A percentile compares a stretch with the other conserved stretches of the same genome.
These are phyloP conservation scores for Rhodotorula babjevae DNA, from an alignment of 768 basidiomycete genomes.

Conservation along the genomic window DNA sequence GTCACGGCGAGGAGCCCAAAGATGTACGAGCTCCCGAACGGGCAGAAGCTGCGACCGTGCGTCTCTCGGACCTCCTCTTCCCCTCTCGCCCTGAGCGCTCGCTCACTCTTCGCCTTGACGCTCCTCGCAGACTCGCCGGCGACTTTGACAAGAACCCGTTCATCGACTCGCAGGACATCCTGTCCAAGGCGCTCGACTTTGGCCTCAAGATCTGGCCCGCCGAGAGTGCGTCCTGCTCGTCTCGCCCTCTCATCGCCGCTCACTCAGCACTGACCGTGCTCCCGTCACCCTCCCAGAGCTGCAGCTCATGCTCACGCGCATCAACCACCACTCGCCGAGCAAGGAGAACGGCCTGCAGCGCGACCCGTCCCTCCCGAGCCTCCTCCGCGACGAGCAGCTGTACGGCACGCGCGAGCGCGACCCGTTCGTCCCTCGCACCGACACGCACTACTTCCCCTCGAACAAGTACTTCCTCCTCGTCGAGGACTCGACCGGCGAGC, in stretches of 20 bases:
- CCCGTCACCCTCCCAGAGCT: conserved; percentile 45
- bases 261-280: background rate
- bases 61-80: background rate
- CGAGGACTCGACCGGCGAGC: conserved; percentile 79
- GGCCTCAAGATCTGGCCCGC: conserved; percentile 84
- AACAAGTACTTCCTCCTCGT: conserved; percentile 74
- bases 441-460: conserved; percentile 78
- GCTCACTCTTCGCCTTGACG: no score
- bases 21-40: conserved; percentile 22
- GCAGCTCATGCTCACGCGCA: conserved; percentile 44
- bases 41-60: conserved; percentile 33
- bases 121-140: background rate
- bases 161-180: conserved; percentile 51
- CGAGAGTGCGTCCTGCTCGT: conserved; percentile 46
- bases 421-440: conserved; percentile 76
- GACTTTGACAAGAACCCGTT: conserved; percentile 42
- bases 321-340: conserved; percentile 45
- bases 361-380: conserved; percentile 48
- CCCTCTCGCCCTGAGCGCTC: no score
- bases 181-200: conserved; percentile 63
- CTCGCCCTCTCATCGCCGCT: background rate
- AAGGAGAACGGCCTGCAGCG: conserved; percentile 40
- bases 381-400: conserved; percentile 69
- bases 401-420: conserved; percentile 90
- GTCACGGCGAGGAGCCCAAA: conserved; percentile 13